These are phyloP conservation scores for Zasmidium cellare DNA, from an alignment of 2,329 filamentous ascomycete genomes.

Conservation along the genomic window DNA sequence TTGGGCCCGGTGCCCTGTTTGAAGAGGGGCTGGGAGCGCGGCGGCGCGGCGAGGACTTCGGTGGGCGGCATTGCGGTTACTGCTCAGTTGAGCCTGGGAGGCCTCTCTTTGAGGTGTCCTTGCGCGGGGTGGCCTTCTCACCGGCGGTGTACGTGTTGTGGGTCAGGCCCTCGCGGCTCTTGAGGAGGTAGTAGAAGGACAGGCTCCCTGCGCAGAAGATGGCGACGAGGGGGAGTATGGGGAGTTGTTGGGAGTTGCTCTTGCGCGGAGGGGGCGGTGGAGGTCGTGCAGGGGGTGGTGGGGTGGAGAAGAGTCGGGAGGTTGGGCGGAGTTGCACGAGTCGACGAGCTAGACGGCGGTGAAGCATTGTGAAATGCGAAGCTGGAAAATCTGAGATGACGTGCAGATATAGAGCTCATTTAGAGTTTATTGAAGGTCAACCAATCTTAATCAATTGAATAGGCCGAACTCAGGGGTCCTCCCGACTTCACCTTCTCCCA, in stretches of 20 bases:
- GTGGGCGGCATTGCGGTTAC: slow-evolving; percentile 31
- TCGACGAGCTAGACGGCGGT: background rate
- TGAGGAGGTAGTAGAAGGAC: slow-evolving; percentile 49
- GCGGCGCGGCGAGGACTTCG: slow-evolving; percentile 46
- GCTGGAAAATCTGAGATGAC: background rate
- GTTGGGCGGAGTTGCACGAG: background rate
- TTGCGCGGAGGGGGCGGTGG: slow-evolving; percentile 12
- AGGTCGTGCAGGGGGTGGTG: background rate
- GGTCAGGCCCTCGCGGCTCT: slow-evolving; percentile 39
- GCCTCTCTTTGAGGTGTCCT: slow-evolving; percentile 14
- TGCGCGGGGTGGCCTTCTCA: slow-evolving; percentile 28
- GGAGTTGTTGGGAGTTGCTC: slow-evolving; percentile 37
- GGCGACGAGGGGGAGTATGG: slow-evolving; percentile 46
- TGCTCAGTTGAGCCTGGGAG: slow-evolving; percentile 2
- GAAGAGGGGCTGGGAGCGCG: slow-evolving; percentile 69
- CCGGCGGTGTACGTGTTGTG: slow-evolving; percentile 29
- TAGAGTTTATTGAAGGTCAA: background rate
- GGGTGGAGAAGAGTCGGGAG: background rate
- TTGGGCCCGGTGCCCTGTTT: slow-evolving; percentile 47
- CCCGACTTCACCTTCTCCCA: background rate
- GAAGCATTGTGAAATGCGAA: background rate
- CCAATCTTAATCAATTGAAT: background rate
- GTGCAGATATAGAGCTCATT: background rate
- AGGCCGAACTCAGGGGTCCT: background rate
- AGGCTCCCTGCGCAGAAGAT: slow-evolving; percentile 49